Evolutionary conservation across 306 rosid genomes (phyloP).

Genomic region (Pyrus betulifolia): DNA sequence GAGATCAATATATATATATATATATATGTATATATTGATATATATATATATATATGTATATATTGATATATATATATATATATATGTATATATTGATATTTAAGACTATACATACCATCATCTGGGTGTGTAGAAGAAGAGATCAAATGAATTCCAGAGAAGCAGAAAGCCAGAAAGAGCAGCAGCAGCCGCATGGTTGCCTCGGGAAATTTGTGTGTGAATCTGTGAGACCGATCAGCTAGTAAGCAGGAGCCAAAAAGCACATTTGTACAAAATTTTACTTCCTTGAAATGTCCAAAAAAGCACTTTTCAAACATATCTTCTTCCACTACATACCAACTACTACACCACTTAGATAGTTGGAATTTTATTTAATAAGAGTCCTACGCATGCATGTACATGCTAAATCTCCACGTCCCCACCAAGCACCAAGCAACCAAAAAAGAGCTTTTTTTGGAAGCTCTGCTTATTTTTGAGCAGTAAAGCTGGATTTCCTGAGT

Average conservation of each 20-base stretch:
- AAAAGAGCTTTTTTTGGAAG: too few relatives aligned
- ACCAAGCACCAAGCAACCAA: neutral
- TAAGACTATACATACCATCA: slow-evolving; percentile 43
- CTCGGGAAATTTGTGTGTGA: slow-evolving; percentile 14
- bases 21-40: neutral
- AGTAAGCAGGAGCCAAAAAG: neutral
- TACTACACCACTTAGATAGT: neutral
- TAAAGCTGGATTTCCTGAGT: neutral
- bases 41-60: too few relatives aligned
- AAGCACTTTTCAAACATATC: neutral
- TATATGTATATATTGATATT: neutral
- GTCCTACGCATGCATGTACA: neutral
- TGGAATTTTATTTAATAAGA: neutral
- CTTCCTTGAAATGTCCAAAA: neutral
- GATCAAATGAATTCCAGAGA: slow-evolving; percentile 31
- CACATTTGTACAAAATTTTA: neutral
- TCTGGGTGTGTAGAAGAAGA: slow-evolving; percentile 42
- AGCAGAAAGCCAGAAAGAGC: slow-evolving; percentile 45
- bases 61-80: too few relatives aligned
- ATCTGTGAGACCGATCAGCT: neutral
- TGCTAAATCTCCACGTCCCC: neutral
- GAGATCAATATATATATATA: neutral
- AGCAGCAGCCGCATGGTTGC: slow-evolving; percentile 25
- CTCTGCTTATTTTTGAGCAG: too few relatives aligned
- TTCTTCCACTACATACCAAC: neutral